phyloP scores from a whole-genome alignment of 805 yeast species.

The Pichia occidentalis region DNA sequence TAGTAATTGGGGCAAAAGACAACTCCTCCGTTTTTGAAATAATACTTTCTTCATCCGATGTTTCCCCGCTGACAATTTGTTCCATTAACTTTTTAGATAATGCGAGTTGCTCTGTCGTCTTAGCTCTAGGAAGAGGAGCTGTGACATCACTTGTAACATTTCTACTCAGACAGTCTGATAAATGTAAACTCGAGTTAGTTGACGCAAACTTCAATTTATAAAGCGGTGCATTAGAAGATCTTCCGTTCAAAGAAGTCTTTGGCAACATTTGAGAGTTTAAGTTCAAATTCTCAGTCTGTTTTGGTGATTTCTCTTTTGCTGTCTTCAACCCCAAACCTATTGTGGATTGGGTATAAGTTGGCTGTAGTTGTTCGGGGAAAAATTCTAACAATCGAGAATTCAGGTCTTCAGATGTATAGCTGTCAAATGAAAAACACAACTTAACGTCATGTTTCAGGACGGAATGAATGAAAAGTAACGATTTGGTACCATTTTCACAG shows the following conservation, averaged over 20 bases:
- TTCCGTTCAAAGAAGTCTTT: too few species aligned
- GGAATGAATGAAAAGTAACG: constrained; percentile 18
- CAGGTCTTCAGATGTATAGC: not conserved
- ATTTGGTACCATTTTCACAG: constrained; percentile 9
- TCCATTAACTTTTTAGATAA: constrained; percentile 6
- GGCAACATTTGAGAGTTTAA: not conserved
- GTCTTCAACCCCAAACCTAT: constrained; percentile 11
- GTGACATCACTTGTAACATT: too few species aligned
- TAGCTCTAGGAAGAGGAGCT: too few species aligned
- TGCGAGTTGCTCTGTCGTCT: too few species aligned
- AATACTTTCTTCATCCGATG: constrained; percentile 9
- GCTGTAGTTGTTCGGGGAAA: constrained; percentile 11
- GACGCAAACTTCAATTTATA: not conserved
- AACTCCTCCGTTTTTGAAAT: constrained; percentile 2
- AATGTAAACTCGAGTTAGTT: too few species aligned
- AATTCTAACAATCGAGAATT: constrained; percentile 3
- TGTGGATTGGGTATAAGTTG: not conserved
- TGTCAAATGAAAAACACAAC: constrained; percentile 11
- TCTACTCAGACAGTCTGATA: too few species aligned
- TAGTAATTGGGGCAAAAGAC: not conserved
- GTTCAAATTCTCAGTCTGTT: not conserved
- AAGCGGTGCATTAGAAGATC: not conserved
- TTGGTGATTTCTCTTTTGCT: not conserved
- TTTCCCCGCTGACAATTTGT: constrained; percentile 5
- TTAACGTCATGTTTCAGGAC: constrained; percentile 8